phyloP scores from a whole-genome alignment of 768 basidiomycete genomes.

The Kwoniella sp. region DNA sequence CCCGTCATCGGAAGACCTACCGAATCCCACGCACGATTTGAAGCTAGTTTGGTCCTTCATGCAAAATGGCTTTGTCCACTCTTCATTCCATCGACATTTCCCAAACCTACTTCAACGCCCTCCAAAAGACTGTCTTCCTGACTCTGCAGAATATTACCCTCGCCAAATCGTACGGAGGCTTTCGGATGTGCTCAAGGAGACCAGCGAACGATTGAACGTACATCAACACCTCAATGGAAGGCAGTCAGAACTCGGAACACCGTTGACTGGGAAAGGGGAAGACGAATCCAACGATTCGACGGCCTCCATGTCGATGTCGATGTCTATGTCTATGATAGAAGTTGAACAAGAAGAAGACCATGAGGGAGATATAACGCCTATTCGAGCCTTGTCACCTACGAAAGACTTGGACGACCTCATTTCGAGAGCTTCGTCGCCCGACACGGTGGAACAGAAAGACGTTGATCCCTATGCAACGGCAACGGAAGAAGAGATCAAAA shows the following conservation, averaged over 20 bases:
- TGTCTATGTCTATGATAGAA: constrained; percentile 4
- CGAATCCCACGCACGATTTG: constrained; percentile 31
- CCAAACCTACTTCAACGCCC: constrained; percentile 23
- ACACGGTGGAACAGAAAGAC: constrained; percentile 17
- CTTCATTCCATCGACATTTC: constrained; percentile 33
- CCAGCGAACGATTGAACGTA: background rate
- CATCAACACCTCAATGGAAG: background rate
- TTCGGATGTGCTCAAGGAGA: constrained; percentile 13
- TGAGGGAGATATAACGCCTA: constrained; percentile 18
- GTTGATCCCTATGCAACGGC: constrained; percentile 1
- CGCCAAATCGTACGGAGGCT: background rate
- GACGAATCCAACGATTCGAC: background rate
- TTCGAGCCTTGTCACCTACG: background rate
- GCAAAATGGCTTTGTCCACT: constrained; percentile 36
- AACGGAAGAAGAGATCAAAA: constrained; percentile 14
- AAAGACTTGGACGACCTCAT: constrained; percentile 9
- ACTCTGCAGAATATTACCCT: background rate
- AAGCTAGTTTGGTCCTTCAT: constrained; percentile 48
- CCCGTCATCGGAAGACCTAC: constrained; percentile 28
- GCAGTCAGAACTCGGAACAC: background rate
- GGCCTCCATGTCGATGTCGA: constrained; percentile 15
- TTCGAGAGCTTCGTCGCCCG: constrained; percentile 20
- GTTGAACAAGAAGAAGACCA: constrained; percentile 1
- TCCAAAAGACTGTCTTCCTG: constrained; percentile 10
- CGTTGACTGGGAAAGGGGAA: background rate